These are phyloP conservation scores for Phlyctochytrium bullatum DNA, from an alignment of 192 early-diverging fungal species.

Conservation along the genomic window DNA sequence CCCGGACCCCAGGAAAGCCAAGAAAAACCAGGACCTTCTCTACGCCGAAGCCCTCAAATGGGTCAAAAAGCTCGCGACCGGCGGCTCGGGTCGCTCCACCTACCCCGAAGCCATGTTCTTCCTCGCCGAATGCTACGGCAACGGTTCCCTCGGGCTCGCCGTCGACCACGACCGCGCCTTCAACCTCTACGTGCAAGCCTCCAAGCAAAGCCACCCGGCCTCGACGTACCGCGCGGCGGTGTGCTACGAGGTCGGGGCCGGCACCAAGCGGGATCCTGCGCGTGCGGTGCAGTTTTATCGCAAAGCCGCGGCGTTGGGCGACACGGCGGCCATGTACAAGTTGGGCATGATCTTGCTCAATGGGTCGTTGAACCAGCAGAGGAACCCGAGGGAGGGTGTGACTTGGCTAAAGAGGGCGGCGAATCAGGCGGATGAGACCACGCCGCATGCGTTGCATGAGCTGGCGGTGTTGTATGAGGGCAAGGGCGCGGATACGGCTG, in stretches of 20 bases:
- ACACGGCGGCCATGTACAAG: constrained; percentile 97
- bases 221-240: constrained; percentile 93
- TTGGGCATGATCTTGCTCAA: constrained; percentile 89
- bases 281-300: constrained; percentile 88
- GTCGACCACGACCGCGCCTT: constrained; percentile 90
- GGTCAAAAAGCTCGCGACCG: constrained; percentile 74
- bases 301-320: constrained; percentile 86
- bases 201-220: constrained; percentile 87
- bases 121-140: constrained; percentile 85
- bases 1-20: constrained; percentile 58
- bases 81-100: constrained; percentile 51
- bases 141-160: constrained; percentile 72
- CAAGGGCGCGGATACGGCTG: constrained; percentile 41
- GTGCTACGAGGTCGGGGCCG: constrained; percentile 95
- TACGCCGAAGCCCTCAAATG: constrained; percentile 79
- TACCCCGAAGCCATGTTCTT: constrained; percentile 91
- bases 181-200: constrained; percentile 83
- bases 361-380: constrained; percentile 70
- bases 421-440: constrained; percentile 81
- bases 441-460: constrained; percentile 93
- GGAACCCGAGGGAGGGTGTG: constrained; percentile 86
- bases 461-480: constrained; percentile 84
- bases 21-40: constrained; percentile 70
- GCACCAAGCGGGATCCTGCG: constrained; percentile 77
- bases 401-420: constrained; percentile 94